These are phyloP conservation scores for Hemisphaericaspora xylofermentans DNA, from an alignment of 1,139 yeast genomes.

Conservation along the genomic window DNA sequence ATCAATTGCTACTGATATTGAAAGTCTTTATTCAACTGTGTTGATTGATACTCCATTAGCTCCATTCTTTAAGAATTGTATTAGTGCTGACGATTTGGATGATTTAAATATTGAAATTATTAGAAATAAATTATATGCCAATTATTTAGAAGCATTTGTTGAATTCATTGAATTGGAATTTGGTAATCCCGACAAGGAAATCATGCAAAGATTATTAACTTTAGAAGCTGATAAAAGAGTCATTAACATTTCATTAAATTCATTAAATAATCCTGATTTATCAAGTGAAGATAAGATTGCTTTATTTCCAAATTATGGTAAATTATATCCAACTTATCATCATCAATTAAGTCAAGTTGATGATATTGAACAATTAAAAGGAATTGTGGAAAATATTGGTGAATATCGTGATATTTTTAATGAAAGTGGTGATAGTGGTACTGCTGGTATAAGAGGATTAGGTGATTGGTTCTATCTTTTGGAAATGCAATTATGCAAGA, in stretches of 20 bases:
- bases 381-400: conserved; percentile 69
- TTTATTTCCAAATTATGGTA: conserved; percentile 79
- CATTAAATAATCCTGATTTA: conserved; percentile 75
- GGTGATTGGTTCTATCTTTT: conserved; percentile 92
- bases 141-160: conserved; percentile 86
- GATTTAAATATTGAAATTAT: conserved; percentile 94
- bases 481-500: conserved; percentile 89
- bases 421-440: conserved; percentile 46
- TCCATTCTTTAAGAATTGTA: conserved; percentile 88
- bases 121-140: conserved; percentile 87
- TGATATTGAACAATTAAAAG: conserved; percentile 81
- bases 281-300: conserved; percentile 65
- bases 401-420: conserved; percentile 71
- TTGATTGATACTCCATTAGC: conserved; percentile 96
- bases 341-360: conserved; percentile 71
- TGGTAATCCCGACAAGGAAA: conserved; percentile 75
- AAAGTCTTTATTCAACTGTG: conserved; percentile 89
- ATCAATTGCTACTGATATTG: conserved; percentile 91
- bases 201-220: conserved; percentile 72
- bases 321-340: conserved; percentile 74
- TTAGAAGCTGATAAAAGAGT: conserved; percentile 97
- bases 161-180: conserved; percentile 60
- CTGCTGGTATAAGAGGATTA: conserved; percentile 54
- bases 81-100: conserved; percentile 91
- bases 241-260: conserved; percentile 86